Percentiles rank a stretch among this genome's conserved stretches.
Evolutionary conservation across 768 basidiomycete species (phyloP).

Genomic region (Pholiota conissans): DNA sequence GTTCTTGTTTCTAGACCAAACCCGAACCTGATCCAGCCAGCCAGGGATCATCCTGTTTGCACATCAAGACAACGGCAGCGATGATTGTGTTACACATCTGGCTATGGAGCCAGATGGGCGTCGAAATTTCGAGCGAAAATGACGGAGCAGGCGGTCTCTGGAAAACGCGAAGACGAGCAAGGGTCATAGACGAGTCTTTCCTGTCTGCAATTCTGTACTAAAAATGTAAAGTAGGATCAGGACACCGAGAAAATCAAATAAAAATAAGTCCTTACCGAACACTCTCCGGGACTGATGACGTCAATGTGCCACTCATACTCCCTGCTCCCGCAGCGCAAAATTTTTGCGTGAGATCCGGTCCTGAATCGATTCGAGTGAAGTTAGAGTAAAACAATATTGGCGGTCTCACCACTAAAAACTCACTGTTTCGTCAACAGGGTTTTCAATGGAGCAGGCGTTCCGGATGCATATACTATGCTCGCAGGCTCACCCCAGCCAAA

Average conservation of each 20-base stretch:
- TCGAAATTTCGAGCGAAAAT: not conserved
- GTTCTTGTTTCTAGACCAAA: not conserved
- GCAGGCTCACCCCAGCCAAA: not conserved
- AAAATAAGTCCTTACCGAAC: no score
- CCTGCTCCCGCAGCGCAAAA: not conserved
- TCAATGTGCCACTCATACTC: not conserved
- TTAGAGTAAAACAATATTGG: not conserved
- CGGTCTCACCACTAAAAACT: not conserved
- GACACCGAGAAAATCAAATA: not conserved
- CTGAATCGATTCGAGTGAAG: not conserved
- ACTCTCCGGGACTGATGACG: not conserved
- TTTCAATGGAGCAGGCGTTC: not conserved
- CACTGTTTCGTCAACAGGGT: not conserved
- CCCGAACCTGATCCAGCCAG: not conserved
- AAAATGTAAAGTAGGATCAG: not conserved
- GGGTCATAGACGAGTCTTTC: not conserved
- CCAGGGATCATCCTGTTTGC: not conserved
- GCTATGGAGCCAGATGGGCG: not conserved
- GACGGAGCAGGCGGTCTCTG: not conserved
- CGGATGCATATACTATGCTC: not conserved
- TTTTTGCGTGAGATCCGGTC: not conserved
- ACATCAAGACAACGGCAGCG: not conserved
- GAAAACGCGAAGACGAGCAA: not conserved
- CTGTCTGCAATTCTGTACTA: not conserved
- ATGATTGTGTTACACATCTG: not conserved